Evolutionary conservation across 768 basidiomycete genomes (phyloP).

Genomic region (Pleurotus eryngii): DNA sequence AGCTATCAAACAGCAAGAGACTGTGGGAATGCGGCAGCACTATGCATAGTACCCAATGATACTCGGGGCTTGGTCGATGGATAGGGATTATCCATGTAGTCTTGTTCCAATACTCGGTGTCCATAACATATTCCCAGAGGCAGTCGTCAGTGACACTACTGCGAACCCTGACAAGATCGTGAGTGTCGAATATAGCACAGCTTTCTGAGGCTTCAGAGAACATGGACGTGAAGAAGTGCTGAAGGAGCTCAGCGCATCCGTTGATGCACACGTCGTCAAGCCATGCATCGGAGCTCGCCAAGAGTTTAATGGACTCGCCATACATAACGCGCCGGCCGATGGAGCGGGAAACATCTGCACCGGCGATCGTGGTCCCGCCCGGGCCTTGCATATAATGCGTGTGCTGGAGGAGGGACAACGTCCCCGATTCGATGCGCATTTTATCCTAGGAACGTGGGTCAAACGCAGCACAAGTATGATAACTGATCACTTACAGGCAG

Average conservation of each 20-base stretch:
- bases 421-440: neutral
- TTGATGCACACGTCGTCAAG: no score
- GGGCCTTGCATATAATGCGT: neutral
- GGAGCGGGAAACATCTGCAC: no score
- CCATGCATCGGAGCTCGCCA: no score
- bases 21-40: slow-evolving; percentile 8
- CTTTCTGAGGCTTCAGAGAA: neutral
- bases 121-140: slow-evolving; percentile 16
- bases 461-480: neutral
- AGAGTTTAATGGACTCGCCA: no score
- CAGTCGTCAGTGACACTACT: slow-evolving; percentile 11
- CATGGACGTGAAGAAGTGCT: no score
- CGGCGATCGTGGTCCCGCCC: no score
- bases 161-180: slow-evolving; percentile 14
- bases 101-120: slow-evolving; percentile 25
- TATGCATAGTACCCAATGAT: slow-evolving; percentile 31
- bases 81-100: slow-evolving; percentile 35
- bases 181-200: slow-evolving; percentile 15
- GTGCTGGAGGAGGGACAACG: neutral
- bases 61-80: slow-evolving; percentile 16
- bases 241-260: no score
- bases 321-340: no score
- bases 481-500: neutral
- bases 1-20: slow-evolving; percentile 29
- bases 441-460: neutral